phyloP scores from a whole-genome alignment of 306 rosid species.

The Mimosa bimucronata region DNA sequence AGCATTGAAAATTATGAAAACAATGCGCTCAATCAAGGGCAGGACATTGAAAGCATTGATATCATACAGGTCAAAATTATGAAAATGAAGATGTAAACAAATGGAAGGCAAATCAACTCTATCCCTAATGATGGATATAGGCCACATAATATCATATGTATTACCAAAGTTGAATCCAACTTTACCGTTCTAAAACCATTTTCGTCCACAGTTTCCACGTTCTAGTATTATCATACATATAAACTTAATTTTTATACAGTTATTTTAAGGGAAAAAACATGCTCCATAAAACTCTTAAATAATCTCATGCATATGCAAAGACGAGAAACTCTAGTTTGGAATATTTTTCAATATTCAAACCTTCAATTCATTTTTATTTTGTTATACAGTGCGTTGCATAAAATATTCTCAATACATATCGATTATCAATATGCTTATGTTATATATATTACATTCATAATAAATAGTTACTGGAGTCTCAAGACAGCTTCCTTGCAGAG shows the following conservation, averaged over 20 bases:
- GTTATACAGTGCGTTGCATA: too few species aligned
- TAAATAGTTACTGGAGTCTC: neutral
- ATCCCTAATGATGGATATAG: neutral
- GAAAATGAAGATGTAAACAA: slow-evolving; percentile 25
- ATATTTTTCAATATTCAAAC: too few species aligned
- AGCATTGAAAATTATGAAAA: too few species aligned
- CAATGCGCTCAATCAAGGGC: slow-evolving; percentile 3
- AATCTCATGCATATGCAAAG: too few species aligned
- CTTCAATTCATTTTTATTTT: too few species aligned
- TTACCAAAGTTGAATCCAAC: neutral
- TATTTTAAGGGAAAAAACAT: too few species aligned
- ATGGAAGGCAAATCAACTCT: neutral
- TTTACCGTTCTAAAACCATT: neutral
- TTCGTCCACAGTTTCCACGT: too few species aligned
- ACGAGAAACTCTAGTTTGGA: too few species aligned
- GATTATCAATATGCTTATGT: neutral
- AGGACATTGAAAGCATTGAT: neutral
- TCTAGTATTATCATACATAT: too few species aligned
- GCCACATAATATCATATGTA: neutral
- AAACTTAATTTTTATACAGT: too few species aligned
- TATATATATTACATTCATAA: neutral
- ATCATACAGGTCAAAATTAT: slow-evolving; percentile 7
- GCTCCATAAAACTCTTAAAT: too few species aligned
- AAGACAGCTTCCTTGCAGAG: neutral
- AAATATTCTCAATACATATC: neutral